Base-by-base conservation (phyloP, 139 green algal species). In the Edaphochlamys debaryana region DNA sequence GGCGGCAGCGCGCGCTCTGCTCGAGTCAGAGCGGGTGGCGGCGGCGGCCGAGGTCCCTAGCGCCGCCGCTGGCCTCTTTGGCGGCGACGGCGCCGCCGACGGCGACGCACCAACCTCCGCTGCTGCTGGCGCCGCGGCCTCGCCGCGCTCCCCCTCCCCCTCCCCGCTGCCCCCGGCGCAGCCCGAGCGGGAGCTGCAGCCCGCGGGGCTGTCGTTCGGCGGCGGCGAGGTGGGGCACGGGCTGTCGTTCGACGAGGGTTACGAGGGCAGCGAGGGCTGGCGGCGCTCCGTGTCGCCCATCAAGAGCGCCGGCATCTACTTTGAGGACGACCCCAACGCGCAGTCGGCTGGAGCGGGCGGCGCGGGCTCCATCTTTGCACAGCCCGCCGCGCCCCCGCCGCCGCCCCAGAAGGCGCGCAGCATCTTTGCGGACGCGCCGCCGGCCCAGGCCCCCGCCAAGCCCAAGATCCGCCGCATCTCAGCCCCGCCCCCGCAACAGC, bases 281-380 rank as follows among this genome's bases (percentile, higher is more conserved):
- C 75, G 75, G 1, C 75, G 75, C 30, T 72, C 60, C 75, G 36
- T 58, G 36, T 69, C 52, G 22, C 75, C 75, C 60, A 81, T 81
- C 38, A 81, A 81, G 60, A 69, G 52, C 1, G 75, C 75, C 0
- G 75, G 75, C 29, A 81, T 81, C 58, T 81, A 81, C 75, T 81
- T 71, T 29, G 56, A 25, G 9, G 56, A 25, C 0, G 23, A 63
- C 25, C 19, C 19, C 30, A 36, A 45, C 40, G 56, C 64, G 29
- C 29, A 45, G 41, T n/a, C 30, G 30, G 30, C 29, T 1, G n/a
- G n/a, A 11, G n/a, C 27, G 27, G 70, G 70, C 48, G 72, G 72
- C 0, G 34, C 72, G 5, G 72, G 72, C 1, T 50, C n/a, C 36
- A 79, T 79, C 52, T 79, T 79, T 37, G 34, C 72, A n/a, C 17